Evolutionary conservation across 352 stramenopile genomes (phyloP).

Genomic region (Achlya hypogyna): DNA sequence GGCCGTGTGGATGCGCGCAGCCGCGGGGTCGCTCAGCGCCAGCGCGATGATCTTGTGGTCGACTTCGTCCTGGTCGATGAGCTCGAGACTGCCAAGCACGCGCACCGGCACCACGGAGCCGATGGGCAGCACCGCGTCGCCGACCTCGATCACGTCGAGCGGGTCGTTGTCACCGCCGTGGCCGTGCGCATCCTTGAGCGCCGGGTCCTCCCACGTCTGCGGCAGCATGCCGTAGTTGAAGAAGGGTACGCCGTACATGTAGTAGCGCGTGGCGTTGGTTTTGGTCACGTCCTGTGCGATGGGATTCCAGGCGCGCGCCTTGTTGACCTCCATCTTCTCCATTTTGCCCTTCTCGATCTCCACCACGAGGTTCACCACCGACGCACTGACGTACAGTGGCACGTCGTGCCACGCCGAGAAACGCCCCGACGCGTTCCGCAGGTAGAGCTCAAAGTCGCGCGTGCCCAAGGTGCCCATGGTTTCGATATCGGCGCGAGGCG

Average conservation of each 20-base stretch:
- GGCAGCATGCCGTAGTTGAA: conserved; percentile 99
- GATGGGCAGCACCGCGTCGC: conserved; percentile 84
- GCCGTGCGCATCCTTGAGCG: conserved; percentile 66
- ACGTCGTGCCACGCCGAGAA: conserved; percentile 98
- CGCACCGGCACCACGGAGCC: conserved; percentile 94
- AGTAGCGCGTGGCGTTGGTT: conserved; percentile 81
- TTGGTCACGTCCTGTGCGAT: conserved; percentile 99
- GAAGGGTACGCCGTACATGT: conserved; percentile 95
- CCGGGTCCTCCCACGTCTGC: conserved; percentile 98
- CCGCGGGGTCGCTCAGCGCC: conserved; percentile 80
- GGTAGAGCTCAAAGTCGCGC: conserved; percentile 65
- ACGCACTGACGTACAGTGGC: conserved; percentile 64
- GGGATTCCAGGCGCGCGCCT: conserved; percentile 88
- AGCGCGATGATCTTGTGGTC: conserved; percentile 99
- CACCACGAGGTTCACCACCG: conserved; percentile 94
- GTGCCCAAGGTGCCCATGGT: conserved; percentile 54
- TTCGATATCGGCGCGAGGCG: background rate
- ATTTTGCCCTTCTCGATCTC: conserved; percentile 97
- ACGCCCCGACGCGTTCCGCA: conserved; percentile 56
- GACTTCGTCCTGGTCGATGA: conserved; percentile 98
- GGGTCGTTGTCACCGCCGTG: conserved; percentile 97
- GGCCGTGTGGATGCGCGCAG: conserved; percentile 74
- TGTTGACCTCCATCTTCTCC: conserved; percentile 99
- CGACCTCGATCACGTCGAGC: conserved; percentile 98
- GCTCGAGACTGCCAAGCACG: conserved; percentile 93